Conservation (phyloP, 345 rosid species). For the Eucalyptus sideroxylon region DNA sequence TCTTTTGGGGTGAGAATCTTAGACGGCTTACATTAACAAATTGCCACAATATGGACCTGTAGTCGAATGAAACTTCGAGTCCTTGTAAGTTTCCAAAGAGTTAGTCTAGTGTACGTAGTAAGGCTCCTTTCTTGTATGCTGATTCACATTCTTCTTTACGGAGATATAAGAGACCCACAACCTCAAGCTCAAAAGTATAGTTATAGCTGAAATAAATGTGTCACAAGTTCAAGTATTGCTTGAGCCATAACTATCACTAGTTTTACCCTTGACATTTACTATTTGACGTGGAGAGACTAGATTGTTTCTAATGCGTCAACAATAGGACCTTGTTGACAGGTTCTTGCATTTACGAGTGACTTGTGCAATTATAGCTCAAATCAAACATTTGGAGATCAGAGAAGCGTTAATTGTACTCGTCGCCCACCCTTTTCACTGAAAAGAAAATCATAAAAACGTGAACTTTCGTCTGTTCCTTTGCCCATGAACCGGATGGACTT, state of each 20-base stretch:
- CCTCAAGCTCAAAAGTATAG: not conserved
- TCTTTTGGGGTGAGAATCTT: not conserved
- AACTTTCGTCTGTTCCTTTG: not conserved
- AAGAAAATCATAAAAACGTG: not conserved
- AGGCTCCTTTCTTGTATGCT: not conserved
- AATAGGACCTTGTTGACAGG: not conserved
- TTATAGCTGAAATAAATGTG: not conserved
- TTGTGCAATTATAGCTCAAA: not conserved
- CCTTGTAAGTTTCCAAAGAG: not conserved
- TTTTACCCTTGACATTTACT: not conserved
- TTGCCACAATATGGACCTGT: accelerated
- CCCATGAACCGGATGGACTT: not conserved
- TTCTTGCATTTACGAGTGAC: not conserved
- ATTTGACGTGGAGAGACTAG: not conserved
- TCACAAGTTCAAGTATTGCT: not conserved
- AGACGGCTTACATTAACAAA: not conserved
- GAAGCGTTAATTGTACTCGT: not conserved
- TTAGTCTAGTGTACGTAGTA: accelerated
- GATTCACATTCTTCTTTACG: not conserved
- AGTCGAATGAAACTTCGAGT: not conserved
- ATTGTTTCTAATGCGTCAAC: accelerated
- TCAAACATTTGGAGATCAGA: not conserved
- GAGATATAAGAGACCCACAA: not conserved
- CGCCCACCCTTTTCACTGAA: not conserved
- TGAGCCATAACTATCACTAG: not conserved